These are phyloP conservation scores for Panus rudis DNA, from an alignment of 768 basidiomycete species.

Conservation along the genomic window DNA sequence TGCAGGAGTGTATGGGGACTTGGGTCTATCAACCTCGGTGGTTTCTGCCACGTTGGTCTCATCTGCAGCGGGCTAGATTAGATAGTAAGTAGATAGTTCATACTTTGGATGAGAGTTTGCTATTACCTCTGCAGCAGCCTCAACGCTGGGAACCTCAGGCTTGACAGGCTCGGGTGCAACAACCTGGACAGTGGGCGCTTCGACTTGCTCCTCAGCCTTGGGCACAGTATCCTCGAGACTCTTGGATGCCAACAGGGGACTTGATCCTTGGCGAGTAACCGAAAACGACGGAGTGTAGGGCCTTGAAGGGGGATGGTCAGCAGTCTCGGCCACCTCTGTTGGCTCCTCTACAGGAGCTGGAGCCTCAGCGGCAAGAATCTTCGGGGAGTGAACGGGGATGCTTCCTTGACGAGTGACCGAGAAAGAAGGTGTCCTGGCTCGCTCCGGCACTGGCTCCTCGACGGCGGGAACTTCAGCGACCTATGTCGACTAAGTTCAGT, in stretches of 20 bases:
- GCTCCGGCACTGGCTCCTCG: conserved; percentile 1
- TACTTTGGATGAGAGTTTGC: background rate
- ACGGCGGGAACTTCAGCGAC: conserved; percentile 1
- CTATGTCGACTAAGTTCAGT: too few relatives aligned
- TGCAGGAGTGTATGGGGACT: conserved; percentile 28
- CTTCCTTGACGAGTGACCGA: background rate
- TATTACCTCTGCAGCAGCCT: background rate
- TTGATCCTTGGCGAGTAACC: conserved; percentile 15
- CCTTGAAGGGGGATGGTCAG: background rate
- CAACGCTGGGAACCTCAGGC: background rate
- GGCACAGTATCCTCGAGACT: background rate
- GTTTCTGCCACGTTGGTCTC: background rate
- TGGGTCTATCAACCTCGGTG: conserved; percentile 9
- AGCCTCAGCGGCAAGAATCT: background rate
- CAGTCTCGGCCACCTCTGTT: background rate
- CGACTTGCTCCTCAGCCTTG: background rate
- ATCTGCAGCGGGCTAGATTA: conserved; percentile 1
- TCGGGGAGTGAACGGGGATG: too few relatives aligned
- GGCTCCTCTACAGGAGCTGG: conserved; percentile 5
- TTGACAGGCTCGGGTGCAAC: background rate
- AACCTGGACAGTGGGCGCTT: background rate
- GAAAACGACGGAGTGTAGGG: conserved; percentile 24
- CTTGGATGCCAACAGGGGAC: conserved; percentile 2
- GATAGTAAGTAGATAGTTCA: background rate
- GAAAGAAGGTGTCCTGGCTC: background rate